phyloP scores from a whole-genome alignment of 2,329 filamentous ascomycete genomes.

The Colletotrichum camelliae region DNA sequence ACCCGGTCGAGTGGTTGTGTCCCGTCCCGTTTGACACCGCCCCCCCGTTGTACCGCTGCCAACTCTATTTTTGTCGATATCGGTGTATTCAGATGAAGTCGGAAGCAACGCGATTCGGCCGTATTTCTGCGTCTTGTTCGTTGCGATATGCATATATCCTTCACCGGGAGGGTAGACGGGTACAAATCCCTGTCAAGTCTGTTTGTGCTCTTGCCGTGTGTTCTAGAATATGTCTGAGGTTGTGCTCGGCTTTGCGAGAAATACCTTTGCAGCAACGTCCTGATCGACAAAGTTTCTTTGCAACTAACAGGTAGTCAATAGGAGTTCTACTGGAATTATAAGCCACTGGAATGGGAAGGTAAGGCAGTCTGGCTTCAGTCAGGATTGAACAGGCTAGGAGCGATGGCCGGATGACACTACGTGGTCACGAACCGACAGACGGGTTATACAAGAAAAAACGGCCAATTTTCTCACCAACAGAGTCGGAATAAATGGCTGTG shows the following conservation, averaged over 20 bases:
- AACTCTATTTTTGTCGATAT: conserved; percentile 28
- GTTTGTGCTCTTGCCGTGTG: neutral
- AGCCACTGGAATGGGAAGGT: neutral
- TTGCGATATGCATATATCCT: neutral
- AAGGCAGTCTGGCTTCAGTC: neutral
- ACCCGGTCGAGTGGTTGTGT: conserved; percentile 2
- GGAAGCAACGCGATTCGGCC: neutral
- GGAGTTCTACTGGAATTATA: neutral
- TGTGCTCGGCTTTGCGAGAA: neutral
- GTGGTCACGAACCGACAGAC: neutral
- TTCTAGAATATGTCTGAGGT: neutral
- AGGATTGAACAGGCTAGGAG: neutral
- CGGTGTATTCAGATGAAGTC: conserved; percentile 32
- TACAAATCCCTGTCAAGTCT: neutral
- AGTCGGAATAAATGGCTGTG: neutral
- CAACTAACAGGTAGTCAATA: neutral
- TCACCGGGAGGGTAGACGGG: neutral
- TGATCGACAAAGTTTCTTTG: neutral
- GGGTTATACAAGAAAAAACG: neutral
- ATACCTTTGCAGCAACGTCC: neutral
- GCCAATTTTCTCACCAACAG: neutral
- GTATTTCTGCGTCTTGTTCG: neutral
- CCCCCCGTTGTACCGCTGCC: neutral
- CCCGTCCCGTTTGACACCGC: neutral
- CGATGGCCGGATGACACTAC: neutral